These are phyloP conservation scores for Chenopodium album DNA, from an alignment of 148 eudicot species.

Conservation along the genomic window DNA sequence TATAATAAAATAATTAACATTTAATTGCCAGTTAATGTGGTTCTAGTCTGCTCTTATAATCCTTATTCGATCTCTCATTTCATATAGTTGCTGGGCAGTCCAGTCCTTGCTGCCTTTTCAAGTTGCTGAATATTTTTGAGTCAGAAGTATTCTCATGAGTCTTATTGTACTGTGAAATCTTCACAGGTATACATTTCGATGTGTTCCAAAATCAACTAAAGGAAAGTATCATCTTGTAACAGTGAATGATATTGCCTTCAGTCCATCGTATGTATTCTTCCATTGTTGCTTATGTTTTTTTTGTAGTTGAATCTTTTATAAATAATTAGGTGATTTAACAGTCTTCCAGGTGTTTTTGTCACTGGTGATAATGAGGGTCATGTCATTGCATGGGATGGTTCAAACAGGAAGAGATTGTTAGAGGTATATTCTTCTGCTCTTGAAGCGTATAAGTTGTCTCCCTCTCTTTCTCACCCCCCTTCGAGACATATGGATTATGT, in stretches of 20 bases:
- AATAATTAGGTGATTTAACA: constrained; percentile 21
- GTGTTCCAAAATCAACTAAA: constrained; percentile 66
- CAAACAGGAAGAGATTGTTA: constrained; percentile 51
- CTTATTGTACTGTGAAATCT: not conserved
- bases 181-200: constrained; percentile 77
- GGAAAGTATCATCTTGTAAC: constrained; percentile 55
- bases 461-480: not conserved
- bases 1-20: not conserved
- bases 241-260: constrained; percentile 80
- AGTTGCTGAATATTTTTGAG: not conserved
- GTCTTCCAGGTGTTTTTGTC: constrained; percentile 56
- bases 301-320: not conserved
- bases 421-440: constrained; percentile 50
- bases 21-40: not conserved
- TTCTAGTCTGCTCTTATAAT: not conserved
- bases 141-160: not conserved
- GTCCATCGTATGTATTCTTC: constrained; percentile 60
- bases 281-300: not conserved
- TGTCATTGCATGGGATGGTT: constrained; percentile 76
- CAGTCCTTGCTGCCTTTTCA: not conserved
- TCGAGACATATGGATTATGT: not conserved
- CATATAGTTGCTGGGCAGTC: not conserved
- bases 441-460: not conserved
- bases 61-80: not conserved
- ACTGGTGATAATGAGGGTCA: constrained; percentile 85